Evolutionary conservation across 2,329 filamentous ascomycete genomes (phyloP).

Genomic region (Colletotrichum truncatum): DNA sequence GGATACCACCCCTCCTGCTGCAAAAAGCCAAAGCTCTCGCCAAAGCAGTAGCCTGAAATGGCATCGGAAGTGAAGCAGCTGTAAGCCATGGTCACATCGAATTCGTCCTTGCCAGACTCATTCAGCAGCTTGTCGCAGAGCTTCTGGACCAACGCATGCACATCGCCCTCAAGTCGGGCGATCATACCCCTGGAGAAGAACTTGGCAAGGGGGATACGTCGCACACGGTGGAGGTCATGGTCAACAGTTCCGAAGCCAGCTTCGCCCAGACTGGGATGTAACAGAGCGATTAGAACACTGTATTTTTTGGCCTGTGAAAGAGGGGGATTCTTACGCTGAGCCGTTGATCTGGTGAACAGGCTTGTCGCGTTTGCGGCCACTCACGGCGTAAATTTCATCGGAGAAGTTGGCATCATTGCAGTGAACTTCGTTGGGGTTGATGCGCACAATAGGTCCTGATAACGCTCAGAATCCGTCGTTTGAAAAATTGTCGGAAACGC

Average conservation of each 20-base stretch:
- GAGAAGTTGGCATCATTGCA: slow-evolving; percentile 45
- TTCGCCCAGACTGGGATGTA: slow-evolving; percentile 30
- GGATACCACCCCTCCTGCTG: slow-evolving; percentile 45
- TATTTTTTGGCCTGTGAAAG: not conserved
- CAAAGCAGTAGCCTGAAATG: slow-evolving; percentile 48
- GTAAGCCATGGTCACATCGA: slow-evolving; percentile 47
- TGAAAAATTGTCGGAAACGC: not conserved
- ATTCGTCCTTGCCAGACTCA: slow-evolving; percentile 32
- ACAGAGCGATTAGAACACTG: not conserved
- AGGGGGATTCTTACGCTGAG: slow-evolving; percentile 15
- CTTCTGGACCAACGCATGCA: slow-evolving; percentile 36
- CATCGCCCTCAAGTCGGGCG: slow-evolving; percentile 39
- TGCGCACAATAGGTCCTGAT: slow-evolving; percentile 47
- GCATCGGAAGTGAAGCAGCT: slow-evolving; percentile 50
- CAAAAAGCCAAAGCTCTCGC: slow-evolving; percentile 44
- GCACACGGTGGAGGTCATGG: slow-evolving; percentile 39
- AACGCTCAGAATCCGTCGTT: not conserved
- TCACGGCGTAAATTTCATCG: slow-evolving; percentile 48
- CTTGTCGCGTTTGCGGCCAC: slow-evolving; percentile 30
- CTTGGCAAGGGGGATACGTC: slow-evolving; percentile 37
- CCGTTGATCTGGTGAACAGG: slow-evolving; percentile 31
- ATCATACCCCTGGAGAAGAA: slow-evolving; percentile 43
- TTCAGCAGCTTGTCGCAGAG: slow-evolving; percentile 42
- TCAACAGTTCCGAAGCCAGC: slow-evolving; percentile 35
- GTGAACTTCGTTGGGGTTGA: slow-evolving; percentile 50